Conservation (phyloP, 495 filamentous ascomycete species). For the Darksidea phi region DNA sequence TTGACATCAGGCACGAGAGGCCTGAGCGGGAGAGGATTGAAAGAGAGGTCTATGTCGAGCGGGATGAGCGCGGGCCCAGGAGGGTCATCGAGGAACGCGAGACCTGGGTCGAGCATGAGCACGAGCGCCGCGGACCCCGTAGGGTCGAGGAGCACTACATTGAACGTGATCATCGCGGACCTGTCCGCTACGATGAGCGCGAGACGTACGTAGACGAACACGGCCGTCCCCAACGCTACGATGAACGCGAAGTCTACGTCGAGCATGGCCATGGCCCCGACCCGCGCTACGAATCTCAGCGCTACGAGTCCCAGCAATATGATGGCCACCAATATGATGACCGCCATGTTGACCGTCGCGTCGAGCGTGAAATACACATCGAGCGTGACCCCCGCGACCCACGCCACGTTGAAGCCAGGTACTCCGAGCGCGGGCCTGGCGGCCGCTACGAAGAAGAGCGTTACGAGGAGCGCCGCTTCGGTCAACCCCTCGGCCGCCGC, state of each 20-base stretch:
- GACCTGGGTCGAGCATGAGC: neutral
- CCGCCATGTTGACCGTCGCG: conserved; percentile 4
- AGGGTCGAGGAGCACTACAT: conserved; percentile 18
- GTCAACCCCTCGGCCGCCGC: conserved; percentile 10
- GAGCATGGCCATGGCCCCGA: conserved; percentile 6
- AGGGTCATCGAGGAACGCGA: conserved; percentile 24
- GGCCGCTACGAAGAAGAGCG: conserved; percentile 22
- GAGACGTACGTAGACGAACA: conserved; percentile 14
- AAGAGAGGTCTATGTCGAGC: conserved; percentile 14
- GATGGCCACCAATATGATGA: conserved; percentile 2
- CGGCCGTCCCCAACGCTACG: conserved; percentile 13
- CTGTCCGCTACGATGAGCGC: conserved; percentile 15
- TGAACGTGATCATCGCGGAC: conserved; percentile 10
- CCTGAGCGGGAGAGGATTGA: neutral
- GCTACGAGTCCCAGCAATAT: neutral
- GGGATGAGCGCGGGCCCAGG: neutral
- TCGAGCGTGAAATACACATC: conserved; percentile 25
- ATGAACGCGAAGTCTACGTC: conserved; percentile 16
- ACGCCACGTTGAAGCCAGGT: conserved; percentile 27
- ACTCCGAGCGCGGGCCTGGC: conserved; percentile 18
- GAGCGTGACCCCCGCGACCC: conserved; percentile 25
- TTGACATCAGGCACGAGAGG: conserved; percentile 19
- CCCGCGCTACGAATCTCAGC: neutral
- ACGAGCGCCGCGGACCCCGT: neutral
- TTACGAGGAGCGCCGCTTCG: conserved; percentile 27